Conservation (phyloP, 1,284 basidiomycete species). For the Kwoniella shivajii region DNA sequence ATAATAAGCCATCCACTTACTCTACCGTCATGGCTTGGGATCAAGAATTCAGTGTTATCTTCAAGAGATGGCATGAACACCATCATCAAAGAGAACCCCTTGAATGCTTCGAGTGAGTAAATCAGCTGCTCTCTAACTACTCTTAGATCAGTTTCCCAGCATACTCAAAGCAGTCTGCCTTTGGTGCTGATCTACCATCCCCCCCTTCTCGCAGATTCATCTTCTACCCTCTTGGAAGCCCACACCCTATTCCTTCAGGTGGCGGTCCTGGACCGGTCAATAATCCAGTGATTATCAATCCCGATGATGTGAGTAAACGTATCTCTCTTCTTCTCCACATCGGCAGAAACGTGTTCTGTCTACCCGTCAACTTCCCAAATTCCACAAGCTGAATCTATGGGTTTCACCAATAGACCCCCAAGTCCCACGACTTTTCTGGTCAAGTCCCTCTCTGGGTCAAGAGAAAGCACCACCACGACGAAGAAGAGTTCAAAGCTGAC, state of each 20-base stretch:
- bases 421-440: not conserved
- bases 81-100: slow-evolving; percentile 1
- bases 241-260: not conserved
- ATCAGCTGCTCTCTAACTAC: not conserved
- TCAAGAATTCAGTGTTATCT: slow-evolving; percentile 1
- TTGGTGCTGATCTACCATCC: no score
- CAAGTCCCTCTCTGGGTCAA: slow-evolving; percentile 1
- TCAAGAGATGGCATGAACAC: slow-evolving; percentile 4
- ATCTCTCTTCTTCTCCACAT: not conserved
- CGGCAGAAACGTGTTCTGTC: not conserved
- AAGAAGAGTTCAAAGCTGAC: not conserved
- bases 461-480: not conserved
- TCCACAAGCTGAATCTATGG: no score
- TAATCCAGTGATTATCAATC: not conserved
- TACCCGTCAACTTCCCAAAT: not conserved
- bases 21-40: slow-evolving; percentile 4
- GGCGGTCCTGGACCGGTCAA: slow-evolving; percentile 5
- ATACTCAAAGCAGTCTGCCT: not conserved
- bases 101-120: not conserved
- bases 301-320: not conserved
- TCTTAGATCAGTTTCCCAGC: no score
- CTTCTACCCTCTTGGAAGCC: slow-evolving; percentile 5
- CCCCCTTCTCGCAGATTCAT: slow-evolving; percentile 1
- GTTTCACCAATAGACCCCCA: not conserved
- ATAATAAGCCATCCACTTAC: not conserved